Conservation (phyloP, 768 basidiomycete species). For the Lentinula raphanica region DNA sequence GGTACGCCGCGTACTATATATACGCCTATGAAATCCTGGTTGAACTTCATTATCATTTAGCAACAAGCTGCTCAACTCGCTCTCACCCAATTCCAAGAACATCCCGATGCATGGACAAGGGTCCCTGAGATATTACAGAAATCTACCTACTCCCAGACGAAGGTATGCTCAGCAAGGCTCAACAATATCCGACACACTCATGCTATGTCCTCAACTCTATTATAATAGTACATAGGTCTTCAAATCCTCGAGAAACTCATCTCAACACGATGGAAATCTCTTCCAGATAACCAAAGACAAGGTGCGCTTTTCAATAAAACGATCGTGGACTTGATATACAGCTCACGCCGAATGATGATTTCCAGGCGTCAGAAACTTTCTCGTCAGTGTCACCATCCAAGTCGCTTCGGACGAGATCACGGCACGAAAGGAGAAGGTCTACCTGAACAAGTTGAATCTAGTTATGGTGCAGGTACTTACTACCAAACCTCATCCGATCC, state of each 20-base stretch:
- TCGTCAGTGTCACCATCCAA: slow-evolving; percentile 89
- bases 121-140: slow-evolving; percentile 91
- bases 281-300: slow-evolving; percentile 93
- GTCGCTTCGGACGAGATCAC: slow-evolving; percentile 86
- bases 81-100: slow-evolving; percentile 93
- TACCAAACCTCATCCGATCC: not conserved
- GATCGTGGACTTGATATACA: not conserved
- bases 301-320: slow-evolving; percentile 50
- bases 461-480: slow-evolving; percentile 79
- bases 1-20: too few relatives aligned
- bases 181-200: too few relatives aligned
- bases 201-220: slow-evolving; percentile 8
- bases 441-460: slow-evolving; percentile 93
- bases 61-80: slow-evolving; percentile 93
- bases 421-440: slow-evolving; percentile 89
- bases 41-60: too few relatives aligned
- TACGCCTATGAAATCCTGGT: too few relatives aligned
- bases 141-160: slow-evolving; percentile 80
- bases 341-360: slow-evolving; percentile 4
- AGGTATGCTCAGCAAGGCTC: slow-evolving; percentile 36
- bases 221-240: slow-evolving; percentile 84
- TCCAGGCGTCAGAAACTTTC: slow-evolving; percentile 97
- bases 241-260: slow-evolving; percentile 97
- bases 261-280: slow-evolving; percentile 89
- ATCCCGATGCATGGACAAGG: slow-evolving; percentile 94